These are phyloP conservation scores for Plasmodium adleri DNA, from an alignment of 169 alveolate genomes.

Conservation along the genomic window DNA sequence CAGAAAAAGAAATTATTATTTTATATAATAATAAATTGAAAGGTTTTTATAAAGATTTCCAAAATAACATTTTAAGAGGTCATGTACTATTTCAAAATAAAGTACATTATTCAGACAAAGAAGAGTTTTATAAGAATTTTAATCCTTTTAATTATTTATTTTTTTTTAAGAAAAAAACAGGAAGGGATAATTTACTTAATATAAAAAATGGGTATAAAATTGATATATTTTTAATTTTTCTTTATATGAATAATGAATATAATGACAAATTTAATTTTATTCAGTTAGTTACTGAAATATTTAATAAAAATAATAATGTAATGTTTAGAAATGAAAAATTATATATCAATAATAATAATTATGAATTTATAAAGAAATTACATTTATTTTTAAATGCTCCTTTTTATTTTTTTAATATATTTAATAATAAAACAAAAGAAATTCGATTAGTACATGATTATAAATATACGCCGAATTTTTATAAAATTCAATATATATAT, in stretches of 20 bases:
- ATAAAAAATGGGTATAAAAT: slow-evolving; percentile 61
- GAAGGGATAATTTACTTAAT: slow-evolving; percentile 14
- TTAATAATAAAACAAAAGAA: slow-evolving; percentile 26
- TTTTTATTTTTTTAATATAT: slow-evolving; percentile 48
- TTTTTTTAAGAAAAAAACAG: slow-evolving; percentile 4
- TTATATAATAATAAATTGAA: slow-evolving; percentile 11
- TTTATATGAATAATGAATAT: slow-evolving; percentile 50
- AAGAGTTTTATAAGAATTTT: slow-evolving; percentile 18
- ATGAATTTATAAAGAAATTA: slow-evolving; percentile 53
- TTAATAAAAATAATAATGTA: slow-evolving; percentile 7
- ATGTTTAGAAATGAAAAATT: slow-evolving; percentile 52
- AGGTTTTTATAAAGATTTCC: slow-evolving; percentile 30
- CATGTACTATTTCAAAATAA: slow-evolving; percentile 37
- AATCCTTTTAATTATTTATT: slow-evolving; percentile 8
- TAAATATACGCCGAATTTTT: slow-evolving; percentile 15
- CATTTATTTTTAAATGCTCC: slow-evolving; percentile 66
- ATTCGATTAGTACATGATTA: slow-evolving; percentile 27
- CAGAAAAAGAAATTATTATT: slow-evolving; percentile 2
- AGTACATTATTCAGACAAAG: background rate
- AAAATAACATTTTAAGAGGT: slow-evolving; percentile 63
- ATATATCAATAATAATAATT: slow-evolving; percentile 48
- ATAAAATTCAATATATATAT: slow-evolving; percentile 37
- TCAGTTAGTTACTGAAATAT: slow-evolving; percentile 43
- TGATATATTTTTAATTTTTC: slow-evolving; percentile 31
- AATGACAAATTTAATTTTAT: slow-evolving; percentile 51